These are phyloP conservation scores for Yamadazyma sp. DNA, from an alignment of 1,139 yeast genomes.

Conservation along the genomic window DNA sequence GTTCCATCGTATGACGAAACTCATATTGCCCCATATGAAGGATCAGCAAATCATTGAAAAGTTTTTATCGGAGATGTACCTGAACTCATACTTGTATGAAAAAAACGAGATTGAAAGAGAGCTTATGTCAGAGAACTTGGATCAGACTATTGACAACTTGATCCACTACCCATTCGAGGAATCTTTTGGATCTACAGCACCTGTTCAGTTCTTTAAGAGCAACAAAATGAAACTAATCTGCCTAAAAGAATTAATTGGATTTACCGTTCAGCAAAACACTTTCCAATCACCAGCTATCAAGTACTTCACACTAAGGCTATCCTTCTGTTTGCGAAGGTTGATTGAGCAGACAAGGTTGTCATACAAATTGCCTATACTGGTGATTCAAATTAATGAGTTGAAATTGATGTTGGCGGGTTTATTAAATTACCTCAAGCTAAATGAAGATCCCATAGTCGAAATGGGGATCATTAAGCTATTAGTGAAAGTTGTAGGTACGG, in stretches of 20 bases:
- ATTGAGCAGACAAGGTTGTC: slow-evolving; percentile 34
- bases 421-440: slow-evolving; percentile 7
- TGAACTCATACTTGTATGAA: slow-evolving; percentile 38
- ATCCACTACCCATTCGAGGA: slow-evolving; percentile 24
- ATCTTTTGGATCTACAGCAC: slow-evolving; percentile 35
- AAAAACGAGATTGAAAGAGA: slow-evolving; percentile 29
- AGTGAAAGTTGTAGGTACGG: slow-evolving; percentile 27
- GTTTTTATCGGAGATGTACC: slow-evolving; percentile 37
- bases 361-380: slow-evolving; percentile 34
- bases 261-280: slow-evolving; percentile 14
- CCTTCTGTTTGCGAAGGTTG: slow-evolving; percentile 36
- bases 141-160: slow-evolving; percentile 18
- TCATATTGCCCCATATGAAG: slow-evolving; percentile 41
- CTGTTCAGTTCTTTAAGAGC: slow-evolving; percentile 22
- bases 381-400: slow-evolving; percentile 37
- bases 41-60: slow-evolving; percentile 32
- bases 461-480: slow-evolving; percentile 19
- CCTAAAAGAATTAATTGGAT: slow-evolving; percentile 32
- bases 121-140: slow-evolving; percentile 12
- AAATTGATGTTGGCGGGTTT: slow-evolving; percentile 27
- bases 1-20: slow-evolving; percentile 41
- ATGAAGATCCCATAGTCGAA: slow-evolving; percentile 1
- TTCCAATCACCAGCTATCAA: slow-evolving; percentile 22
- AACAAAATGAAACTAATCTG: slow-evolving; percentile 32
- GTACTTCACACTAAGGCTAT: slow-evolving; percentile 29